These are phyloP conservation scores for Aureobasidium sp. DNA, from an alignment of 2,329 filamentous ascomycete species.

Conservation along the genomic window DNA sequence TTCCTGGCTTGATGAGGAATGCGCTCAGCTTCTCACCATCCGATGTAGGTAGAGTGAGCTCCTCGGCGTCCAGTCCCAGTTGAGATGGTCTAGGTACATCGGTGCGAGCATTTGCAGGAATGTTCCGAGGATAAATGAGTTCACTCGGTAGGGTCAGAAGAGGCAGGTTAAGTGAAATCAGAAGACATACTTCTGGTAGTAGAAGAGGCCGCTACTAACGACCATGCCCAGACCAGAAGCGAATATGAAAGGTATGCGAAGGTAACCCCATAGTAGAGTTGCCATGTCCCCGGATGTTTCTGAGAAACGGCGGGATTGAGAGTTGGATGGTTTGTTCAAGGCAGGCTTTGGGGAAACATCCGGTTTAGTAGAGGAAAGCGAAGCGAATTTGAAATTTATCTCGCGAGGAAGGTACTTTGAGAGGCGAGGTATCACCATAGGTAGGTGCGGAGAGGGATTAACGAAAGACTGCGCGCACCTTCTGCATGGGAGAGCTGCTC, in stretches of 20 bases:
- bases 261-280: constrained; percentile 48
- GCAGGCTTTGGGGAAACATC: background rate
- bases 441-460: background rate
- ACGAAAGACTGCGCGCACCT: background rate
- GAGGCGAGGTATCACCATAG: background rate
- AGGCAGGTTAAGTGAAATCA: background rate
- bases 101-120: constrained; percentile 78
- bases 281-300: constrained; percentile 16
- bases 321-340: background rate
- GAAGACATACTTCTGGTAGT: constrained; percentile 78
- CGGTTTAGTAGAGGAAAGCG: background rate
- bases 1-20: constrained; percentile 75
- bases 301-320: constrained; percentile 1
- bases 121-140: constrained; percentile 87
- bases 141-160: constrained; percentile 49
- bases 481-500: background rate
- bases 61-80: constrained; percentile 86
- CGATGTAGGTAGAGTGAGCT: constrained; percentile 79
- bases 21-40: constrained; percentile 89
- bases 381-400: background rate
- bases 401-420: background rate
- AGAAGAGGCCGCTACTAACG: constrained; percentile 81
- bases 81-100: constrained; percentile 78
- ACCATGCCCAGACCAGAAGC: constrained; percentile 68
- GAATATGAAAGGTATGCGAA: constrained; percentile 74